Evolutionary conservation across 768 basidiomycete genomes (phyloP).

Genomic region (Leucocoprinus sp.): DNA sequence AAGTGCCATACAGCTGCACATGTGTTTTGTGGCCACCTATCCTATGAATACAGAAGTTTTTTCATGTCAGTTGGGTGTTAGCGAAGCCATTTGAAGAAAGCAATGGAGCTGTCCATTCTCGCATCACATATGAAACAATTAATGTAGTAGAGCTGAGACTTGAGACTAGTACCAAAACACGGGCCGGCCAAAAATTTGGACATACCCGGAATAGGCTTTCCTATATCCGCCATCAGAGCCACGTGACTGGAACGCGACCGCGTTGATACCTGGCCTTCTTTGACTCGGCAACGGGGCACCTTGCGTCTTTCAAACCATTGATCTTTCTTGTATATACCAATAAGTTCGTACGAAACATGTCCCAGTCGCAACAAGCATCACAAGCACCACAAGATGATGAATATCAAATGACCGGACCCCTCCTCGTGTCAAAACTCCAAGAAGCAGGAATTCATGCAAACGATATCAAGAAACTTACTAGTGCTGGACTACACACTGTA

Average conservation of each 20-base stretch:
- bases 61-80: no score
- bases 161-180: no score
- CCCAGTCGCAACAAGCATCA: conserved; percentile 44
- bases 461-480: conserved; percentile 91
- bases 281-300: conserved; percentile 5
- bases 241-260: conserved; percentile 23
- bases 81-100: no score
- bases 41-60: no score
- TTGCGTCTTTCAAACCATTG: not conserved
- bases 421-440: conserved; percentile 77
- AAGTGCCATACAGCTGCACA: no score
- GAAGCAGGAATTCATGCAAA: conserved; percentile 84
- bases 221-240: conserved; percentile 13
- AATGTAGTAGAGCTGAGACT: no score
- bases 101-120: no score
- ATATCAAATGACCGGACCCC: conserved; percentile 62
- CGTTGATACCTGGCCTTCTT: conserved; percentile 18
- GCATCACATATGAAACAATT: no score
- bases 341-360: conserved; percentile 30
- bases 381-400: conserved; percentile 45
- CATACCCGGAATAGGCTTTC: no score
- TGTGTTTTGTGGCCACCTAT: no score
- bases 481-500: conserved; percentile 88
- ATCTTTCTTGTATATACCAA: not conserved
- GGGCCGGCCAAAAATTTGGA: no score